Base-by-base conservation (phyloP, 2,329 filamentous ascomycete genomes). In the Botrytis galanthina region DNA sequence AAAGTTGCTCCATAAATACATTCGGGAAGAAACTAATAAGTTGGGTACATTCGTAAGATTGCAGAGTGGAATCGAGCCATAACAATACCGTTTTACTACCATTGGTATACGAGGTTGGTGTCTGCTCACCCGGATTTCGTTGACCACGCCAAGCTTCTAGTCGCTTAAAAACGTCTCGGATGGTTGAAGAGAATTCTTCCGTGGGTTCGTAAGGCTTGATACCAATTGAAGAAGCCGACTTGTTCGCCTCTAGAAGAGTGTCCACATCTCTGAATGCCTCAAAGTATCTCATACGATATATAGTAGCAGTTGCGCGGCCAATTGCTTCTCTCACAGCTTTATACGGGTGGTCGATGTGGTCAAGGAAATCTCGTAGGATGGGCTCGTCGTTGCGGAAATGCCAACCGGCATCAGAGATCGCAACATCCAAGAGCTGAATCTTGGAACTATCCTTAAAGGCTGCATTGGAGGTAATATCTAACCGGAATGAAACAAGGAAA, bases 381-480 rank as follows among this genome's bases (percentile, higher is more conserved):
- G 95, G 94, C 83, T 93, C 90, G 78, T 97, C 93, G 18, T 94
- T 86, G 75, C 94, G 94, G 86, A 98, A 99, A 82, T 99, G 96
- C 96, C 97, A 99, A 1, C 96, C 96, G 51, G 91, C 89, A 79
- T 97, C 94, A 62, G 91, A 90, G 74, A 99, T 92, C 75, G 93
- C 89, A 77, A 97, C 94, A 78, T 98, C 94, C 29, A 99, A 86
- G 44, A 99, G 85, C 77, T 96, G 92, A 26, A 99, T 93, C 84
- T 98, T 98, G 42, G 95, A 97, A 72, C 95, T 97, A 82, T 99
- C 97, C 82, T 99, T 99, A 87, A 99, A 99, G 0, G 96, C 96
- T 6, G 97, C 96, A 80, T 98, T 98, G 0, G 95, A 98, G 9
- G 89, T 86, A 91, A 98, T 95, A 81, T 99, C 96, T 16, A 99